These are phyloP conservation scores for Heritiera littoralis DNA, from an alignment of 345 rosid genomes.

Conservation along the genomic window DNA sequence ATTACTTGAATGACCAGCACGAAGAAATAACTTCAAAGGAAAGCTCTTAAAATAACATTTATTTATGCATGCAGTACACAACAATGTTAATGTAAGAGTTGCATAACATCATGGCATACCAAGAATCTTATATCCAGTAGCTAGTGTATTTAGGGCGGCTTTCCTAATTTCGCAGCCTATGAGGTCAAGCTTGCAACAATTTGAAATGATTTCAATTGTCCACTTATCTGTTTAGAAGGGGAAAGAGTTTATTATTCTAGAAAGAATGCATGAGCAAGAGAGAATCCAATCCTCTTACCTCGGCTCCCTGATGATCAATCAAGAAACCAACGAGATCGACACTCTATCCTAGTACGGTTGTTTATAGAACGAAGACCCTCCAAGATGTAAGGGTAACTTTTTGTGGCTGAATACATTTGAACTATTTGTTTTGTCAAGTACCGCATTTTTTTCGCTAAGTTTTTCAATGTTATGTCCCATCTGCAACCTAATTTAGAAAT, in stretches of 20 bases:
- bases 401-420: constrained; percentile 67
- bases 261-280: background rate
- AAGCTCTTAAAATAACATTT: too few species aligned
- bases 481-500: constrained; percentile 48
- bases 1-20: too few species aligned
- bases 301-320: constrained; percentile 86
- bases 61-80: background rate
- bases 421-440: constrained; percentile 86
- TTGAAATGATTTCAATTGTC: constrained; percentile 86
- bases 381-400: constrained; percentile 78
- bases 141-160: constrained; percentile 91
- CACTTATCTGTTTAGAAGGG: constrained; percentile 62
- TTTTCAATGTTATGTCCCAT: constrained; percentile 96
- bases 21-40: too few species aligned
- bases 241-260: background rate
- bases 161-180: constrained; percentile 98
- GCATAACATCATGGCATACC: constrained; percentile 53
- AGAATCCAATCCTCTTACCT: constrained; percentile 48
- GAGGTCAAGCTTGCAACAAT: constrained; percentile 97
- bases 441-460: constrained; percentile 96
- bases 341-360: constrained; percentile 95
- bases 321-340: constrained; percentile 89
- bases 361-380: constrained; percentile 97
- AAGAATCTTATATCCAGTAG: constrained; percentile 91
- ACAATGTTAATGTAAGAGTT: constrained; percentile 4